phyloP scores from a whole-genome alignment of 129 eudicot genomes.

The sunflower (Helianthus annuus) region DNA sequence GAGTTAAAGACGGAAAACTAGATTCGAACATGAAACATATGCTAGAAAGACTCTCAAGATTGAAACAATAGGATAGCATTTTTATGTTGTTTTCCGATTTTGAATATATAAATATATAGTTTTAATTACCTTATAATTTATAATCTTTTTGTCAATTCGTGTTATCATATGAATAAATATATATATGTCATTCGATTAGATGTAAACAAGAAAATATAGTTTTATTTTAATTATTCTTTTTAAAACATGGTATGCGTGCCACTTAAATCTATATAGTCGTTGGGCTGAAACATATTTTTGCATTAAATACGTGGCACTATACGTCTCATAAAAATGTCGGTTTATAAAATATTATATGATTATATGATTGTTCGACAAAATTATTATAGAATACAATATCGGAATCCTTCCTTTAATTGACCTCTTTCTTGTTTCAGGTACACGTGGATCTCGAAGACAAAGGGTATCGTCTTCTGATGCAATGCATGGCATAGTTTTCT shows the following conservation, averaged over 20 bases:
- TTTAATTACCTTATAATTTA: background rate
- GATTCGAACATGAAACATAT: no score
- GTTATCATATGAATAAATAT: no score
- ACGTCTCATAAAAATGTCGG: background rate
- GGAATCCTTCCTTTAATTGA: background rate
- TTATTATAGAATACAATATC: background rate
- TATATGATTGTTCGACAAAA: background rate
- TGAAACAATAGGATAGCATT: no score
- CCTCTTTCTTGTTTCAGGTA: constrained; percentile 12
- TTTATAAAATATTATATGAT: background rate
- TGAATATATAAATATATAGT: background rate
- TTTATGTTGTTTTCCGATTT: background rate
- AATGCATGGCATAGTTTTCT: constrained; percentile 26
- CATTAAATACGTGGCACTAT: constrained; percentile 8
- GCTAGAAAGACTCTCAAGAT: no score
- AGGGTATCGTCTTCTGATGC: constrained; percentile 20
- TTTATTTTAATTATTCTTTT: background rate
- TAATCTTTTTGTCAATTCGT: background rate
- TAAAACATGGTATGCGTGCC: constrained; percentile 6
- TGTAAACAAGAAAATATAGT: background rate
- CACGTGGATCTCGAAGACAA: constrained; percentile 31
- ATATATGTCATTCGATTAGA: no score
- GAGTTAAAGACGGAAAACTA: no score
- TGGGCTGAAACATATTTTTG: background rate
- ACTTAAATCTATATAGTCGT: background rate